Percentiles rank a stretch among this genome's conserved stretches.
phyloP scores from a whole-genome alignment of 2,329 filamentous ascomycete genomes.

The Trichoderma aggressivum region DNA sequence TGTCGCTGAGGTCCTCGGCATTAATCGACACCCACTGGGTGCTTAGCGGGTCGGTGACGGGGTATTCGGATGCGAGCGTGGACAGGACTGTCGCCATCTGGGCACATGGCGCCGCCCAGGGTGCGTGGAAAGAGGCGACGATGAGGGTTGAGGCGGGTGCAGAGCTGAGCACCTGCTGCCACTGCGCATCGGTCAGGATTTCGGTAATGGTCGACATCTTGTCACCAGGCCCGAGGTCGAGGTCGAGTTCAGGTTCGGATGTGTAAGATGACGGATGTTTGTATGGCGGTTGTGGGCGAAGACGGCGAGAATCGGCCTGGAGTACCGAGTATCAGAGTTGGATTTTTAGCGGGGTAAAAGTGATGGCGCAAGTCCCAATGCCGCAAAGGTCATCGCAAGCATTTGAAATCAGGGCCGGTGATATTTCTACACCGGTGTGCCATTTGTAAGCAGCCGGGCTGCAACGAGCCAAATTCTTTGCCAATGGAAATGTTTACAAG shows the following conservation, averaged over 20 bases:
- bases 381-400: conserved; percentile 7
- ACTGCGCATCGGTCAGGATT: conserved; percentile 70
- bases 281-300: background rate
- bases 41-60: conserved; percentile 59
- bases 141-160: conserved; percentile 69
- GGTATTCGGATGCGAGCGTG: conserved; percentile 83
- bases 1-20: conserved; percentile 88
- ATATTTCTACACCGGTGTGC: conserved; percentile 7
- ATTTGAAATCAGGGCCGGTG: conserved; percentile 10
- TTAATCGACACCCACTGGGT: conserved; percentile 88
- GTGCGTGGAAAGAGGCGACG: conserved; percentile 90
- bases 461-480: background rate
- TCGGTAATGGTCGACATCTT: conserved; percentile 75
- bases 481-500: background rate
- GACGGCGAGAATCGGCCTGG: conserved; percentile 12
- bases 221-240: background rate
- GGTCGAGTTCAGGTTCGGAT: background rate
- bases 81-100: conserved; percentile 88
- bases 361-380: conserved; percentile 16
- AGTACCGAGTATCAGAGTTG: background rate
- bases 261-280: background rate
- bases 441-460: background rate
- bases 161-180: conserved; percentile 64
- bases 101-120: conserved; percentile 93
- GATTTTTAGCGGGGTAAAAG: conserved; percentile 21